Percentiles rank a stretch among this genome's conserved stretches.
These are phyloP conservation scores for Rutstroemia sp. DNA, from an alignment of 2,329 filamentous ascomycete genomes.

Conservation along the genomic window DNA sequence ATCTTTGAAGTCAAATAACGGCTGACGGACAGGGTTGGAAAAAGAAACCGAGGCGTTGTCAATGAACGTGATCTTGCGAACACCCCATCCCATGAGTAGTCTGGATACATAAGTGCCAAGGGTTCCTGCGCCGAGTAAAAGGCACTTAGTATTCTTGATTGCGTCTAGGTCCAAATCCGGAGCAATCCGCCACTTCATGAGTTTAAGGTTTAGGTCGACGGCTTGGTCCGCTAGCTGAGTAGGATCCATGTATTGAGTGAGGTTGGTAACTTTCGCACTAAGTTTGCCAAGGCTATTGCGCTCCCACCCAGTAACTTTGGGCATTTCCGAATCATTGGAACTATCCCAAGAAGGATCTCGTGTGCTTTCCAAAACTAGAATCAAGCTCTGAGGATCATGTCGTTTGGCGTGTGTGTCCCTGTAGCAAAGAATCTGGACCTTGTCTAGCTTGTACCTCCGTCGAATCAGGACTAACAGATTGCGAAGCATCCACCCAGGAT, in stretches of 20 bases:
- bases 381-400: constrained; percentile 74
- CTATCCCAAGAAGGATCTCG: constrained; percentile 4
- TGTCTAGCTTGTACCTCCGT: constrained; percentile 69
- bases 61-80: constrained; percentile 89
- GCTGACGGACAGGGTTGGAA: constrained; percentile 93
- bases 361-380: constrained; percentile 45
- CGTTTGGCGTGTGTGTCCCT: constrained; percentile 71
- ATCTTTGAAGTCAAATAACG: constrained; percentile 84
- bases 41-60: constrained; percentile 92
- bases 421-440: constrained; percentile 83
- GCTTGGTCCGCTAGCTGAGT: constrained; percentile 81
- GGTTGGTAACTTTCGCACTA: constrained; percentile 67
- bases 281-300: constrained; percentile 73
- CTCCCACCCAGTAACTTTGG: constrained; percentile 95
- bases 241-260: constrained; percentile 93
- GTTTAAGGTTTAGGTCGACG: constrained; percentile 90
- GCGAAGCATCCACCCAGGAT: constrained; percentile 86
- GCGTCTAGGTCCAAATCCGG: constrained; percentile 79
- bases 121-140: constrained; percentile 87
- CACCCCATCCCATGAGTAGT: constrained; percentile 91
- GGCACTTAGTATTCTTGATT: constrained; percentile 83
- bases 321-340: constrained; percentile 46
- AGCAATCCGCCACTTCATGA: constrained; percentile 98
- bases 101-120: constrained; percentile 90
- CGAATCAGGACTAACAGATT: constrained; percentile 82